Evolutionary conservation across 208 protist genomes (phyloP), one percentile per base, ranked within the genome.

Genomic region (Crithidia sp.): DNA sequence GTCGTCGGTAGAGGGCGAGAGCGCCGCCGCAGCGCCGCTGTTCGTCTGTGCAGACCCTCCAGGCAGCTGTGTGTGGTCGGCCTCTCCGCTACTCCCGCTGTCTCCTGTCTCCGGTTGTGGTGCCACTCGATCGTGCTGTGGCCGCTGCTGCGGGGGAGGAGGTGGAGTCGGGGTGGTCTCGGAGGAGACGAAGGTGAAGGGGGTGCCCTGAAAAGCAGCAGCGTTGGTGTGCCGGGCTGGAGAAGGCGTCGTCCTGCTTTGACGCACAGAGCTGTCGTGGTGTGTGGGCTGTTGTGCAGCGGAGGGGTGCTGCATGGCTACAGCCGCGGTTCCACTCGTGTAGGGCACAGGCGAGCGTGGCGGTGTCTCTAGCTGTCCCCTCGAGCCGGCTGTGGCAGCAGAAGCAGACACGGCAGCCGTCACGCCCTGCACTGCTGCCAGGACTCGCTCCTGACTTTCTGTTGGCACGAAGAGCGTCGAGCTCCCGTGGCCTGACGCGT

Each of bases 11-110:
- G 65, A 53, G 0, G 41, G 43, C 12, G 53, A 59, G 3, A 40
- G 12, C 9, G 28, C 17, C 8, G 45, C 45, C n/a, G 28, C 17
- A 12, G 28, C 28, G 28, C 28, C 28, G 28, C 28, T 28, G 28
- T 9, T 39, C 37, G 40, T 17, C 16, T 59, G 40, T 8, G n/a
- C 37, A 2, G 16, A 2, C 3, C 44, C n/a, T 2, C 44, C 37
- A 49, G 65, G 65, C 16, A 70, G 53, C 54, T 61, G 65, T 41
- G 65, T 70, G 54, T 61, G 65, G 28, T 70, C 65, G 5, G 53
- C 53, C 10, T 19, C 65, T 10, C 3, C 13, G n/a, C 53, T 41
- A 41, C 54, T 53, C 7, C 53, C 65, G 54, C 39, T 61, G 17
- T 61, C 43, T 5, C 59, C 4, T 4, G 65, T 70, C 36, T 6